phyloP scores from a whole-genome alignment of 108 stramenopile genomes.

The Nitzschia sp. region DNA sequence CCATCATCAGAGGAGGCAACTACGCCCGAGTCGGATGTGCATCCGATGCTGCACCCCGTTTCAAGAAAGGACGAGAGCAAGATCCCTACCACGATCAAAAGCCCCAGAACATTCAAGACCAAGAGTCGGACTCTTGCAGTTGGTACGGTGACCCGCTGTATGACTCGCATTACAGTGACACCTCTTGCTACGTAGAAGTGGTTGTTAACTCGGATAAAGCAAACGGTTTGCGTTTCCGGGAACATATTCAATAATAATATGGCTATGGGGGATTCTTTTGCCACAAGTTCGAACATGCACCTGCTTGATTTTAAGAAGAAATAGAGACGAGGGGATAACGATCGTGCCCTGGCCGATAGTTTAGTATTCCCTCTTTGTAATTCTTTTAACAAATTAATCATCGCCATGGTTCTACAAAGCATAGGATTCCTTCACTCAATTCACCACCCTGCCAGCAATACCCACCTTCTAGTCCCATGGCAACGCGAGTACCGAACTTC shows the following conservation, averaged over 20 bases:
- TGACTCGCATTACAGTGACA: background rate
- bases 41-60: background rate
- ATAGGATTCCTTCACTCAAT: background rate
- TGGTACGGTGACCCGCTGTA: slow-evolving; percentile 8
- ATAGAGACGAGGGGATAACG: too few species aligned
- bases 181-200: slow-evolving; percentile 8
- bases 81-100: slow-evolving; percentile 5
- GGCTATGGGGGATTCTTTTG: too few species aligned
- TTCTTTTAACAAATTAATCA: too few species aligned
- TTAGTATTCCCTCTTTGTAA: too few species aligned
- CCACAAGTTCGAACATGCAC: too few species aligned
- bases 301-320: too few species aligned
- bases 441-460: slow-evolving; percentile 26
- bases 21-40: background rate
- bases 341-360: too few species aligned
- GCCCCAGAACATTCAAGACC: slow-evolving; percentile 4
- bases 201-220: slow-evolving; percentile 27
- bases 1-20: background rate
- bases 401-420: slow-evolving; percentile 1
- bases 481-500: slow-evolving; percentile 33
- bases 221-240: slow-evolving; percentile 9
- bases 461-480: slow-evolving; percentile 60
- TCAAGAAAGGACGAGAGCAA: background rate
- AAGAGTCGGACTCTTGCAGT: slow-evolving; percentile 9
- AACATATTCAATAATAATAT: too few species aligned